These are phyloP conservation scores for Colletotrichum lini DNA, from an alignment of 2,329 filamentous ascomycete genomes.

Conservation along the genomic window DNA sequence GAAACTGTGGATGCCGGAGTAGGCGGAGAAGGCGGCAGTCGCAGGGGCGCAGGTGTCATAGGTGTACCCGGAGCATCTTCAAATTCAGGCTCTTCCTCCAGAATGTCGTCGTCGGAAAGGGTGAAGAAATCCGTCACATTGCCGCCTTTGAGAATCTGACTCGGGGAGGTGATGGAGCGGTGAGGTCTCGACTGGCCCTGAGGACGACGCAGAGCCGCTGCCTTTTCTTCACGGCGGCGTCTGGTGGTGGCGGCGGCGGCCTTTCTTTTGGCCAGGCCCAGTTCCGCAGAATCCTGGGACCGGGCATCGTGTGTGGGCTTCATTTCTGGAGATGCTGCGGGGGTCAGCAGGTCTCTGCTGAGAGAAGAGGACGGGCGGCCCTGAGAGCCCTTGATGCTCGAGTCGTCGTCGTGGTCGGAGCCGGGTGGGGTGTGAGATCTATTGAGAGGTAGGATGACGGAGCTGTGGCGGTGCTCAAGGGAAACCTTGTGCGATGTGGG, in stretches of 20 bases:
- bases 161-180: constrained; percentile 37
- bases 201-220: constrained; percentile 45
- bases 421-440: constrained; percentile 53
- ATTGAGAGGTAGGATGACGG: constrained; percentile 37
- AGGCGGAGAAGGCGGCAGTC: constrained; percentile 27
- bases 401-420: constrained; percentile 53
- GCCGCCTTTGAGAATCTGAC: constrained; percentile 46
- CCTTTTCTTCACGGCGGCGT: constrained; percentile 41
- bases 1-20: constrained; percentile 35
- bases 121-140: constrained; percentile 45
- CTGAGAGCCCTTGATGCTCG: constrained; percentile 33
- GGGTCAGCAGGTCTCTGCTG: constrained; percentile 49
- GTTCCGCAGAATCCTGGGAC: constrained; percentile 44
- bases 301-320: constrained; percentile 46
- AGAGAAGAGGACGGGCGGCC: constrained; percentile 36
- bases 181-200: constrained; percentile 50
- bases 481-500: constrained; percentile 21
- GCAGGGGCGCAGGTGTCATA: constrained; percentile 1
- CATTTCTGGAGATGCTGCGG: constrained; percentile 53
- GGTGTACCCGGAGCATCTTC: constrained; percentile 13
- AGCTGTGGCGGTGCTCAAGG: constrained; percentile 41
- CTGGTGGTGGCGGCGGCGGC: constrained; percentile 31
- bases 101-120: constrained; percentile 69
- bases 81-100: constrained; percentile 60
- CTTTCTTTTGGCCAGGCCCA: constrained; percentile 33